These are phyloP conservation scores for Citrus inodora DNA, from an alignment of 345 rosid species.

Conservation along the genomic window DNA sequence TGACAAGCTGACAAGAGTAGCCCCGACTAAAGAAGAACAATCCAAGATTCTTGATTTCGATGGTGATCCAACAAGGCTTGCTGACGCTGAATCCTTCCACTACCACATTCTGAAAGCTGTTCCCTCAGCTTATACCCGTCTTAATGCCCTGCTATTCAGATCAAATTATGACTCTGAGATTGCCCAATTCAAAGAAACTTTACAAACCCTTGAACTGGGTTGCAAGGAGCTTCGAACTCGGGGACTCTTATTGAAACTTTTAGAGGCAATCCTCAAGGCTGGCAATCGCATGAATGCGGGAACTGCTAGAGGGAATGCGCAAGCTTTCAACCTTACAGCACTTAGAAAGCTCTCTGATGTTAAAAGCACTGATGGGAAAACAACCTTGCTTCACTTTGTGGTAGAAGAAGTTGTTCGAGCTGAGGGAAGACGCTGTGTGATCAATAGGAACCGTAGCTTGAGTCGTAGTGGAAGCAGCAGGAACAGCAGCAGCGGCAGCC, in stretches of 20 bases:
- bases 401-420: constrained; percentile 76
- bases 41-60: constrained; percentile 48
- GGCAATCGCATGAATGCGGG: constrained; percentile 96
- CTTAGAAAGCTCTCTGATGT: constrained; percentile 82
- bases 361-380: constrained; percentile 74
- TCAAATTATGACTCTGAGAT: constrained; percentile 60
- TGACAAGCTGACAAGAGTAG: constrained; percentile 68
- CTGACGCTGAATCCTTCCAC: constrained; percentile 73
- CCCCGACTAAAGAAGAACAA: constrained; percentile 69
- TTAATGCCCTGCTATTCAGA: constrained; percentile 65
- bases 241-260: constrained; percentile 75
- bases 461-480: constrained; percentile 33
- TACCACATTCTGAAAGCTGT: constrained; percentile 61
- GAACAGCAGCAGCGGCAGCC: constrained; percentile 19
- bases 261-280: constrained; percentile 91
- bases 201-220: constrained; percentile 53
- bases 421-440: constrained; percentile 72
- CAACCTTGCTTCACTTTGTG: constrained; percentile 80
- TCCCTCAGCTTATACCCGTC: constrained; percentile 65
- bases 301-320: constrained; percentile 84
- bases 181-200: constrained; percentile 34
- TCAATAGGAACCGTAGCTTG: constrained; percentile 45
- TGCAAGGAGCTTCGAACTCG: constrained; percentile 70
- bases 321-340: constrained; percentile 70
- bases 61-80: constrained; percentile 54